Conservation (phyloP, 805 yeast genomes). For the Jamesozyma hellenica region DNA sequence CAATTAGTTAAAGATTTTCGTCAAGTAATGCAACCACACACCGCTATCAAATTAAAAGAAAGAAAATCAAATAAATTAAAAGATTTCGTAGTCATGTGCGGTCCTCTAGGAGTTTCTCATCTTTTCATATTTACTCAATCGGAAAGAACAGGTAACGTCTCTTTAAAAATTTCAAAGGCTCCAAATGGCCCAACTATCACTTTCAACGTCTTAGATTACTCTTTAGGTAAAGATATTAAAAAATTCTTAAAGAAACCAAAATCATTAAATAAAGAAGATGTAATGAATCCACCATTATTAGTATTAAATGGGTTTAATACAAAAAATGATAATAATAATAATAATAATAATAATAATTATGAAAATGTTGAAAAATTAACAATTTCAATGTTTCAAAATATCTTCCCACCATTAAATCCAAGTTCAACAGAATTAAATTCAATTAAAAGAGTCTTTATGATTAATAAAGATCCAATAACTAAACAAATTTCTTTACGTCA, state of each 20-base stretch:
- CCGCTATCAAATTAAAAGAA: slow-evolving; percentile 81
- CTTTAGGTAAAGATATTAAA: slow-evolving; percentile 72
- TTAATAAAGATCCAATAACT: slow-evolving; percentile 61
- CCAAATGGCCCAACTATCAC: slow-evolving; percentile 93
- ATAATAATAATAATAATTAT: slow-evolving; percentile 11
- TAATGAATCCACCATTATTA: slow-evolving; percentile 71
- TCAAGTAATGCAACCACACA: slow-evolving; percentile 89
- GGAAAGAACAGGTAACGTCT: slow-evolving; percentile 65
- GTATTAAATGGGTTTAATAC: slow-evolving; percentile 80
- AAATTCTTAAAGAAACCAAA: slow-evolving; percentile 67
- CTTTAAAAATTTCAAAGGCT: slow-evolving; percentile 73
- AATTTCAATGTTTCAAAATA: slow-evolving; percentile 85
- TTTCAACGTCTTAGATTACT: slow-evolving; percentile 66
- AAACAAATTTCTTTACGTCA: slow-evolving; percentile 80
- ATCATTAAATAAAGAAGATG: slow-evolving; percentile 61
- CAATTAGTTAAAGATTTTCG: slow-evolving; percentile 85
- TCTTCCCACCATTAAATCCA: slow-evolving; percentile 92
- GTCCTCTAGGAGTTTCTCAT: slow-evolving; percentile 89
- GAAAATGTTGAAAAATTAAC: slow-evolving; percentile 67
- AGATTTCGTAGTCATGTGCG: slow-evolving; percentile 97
- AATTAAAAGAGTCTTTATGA: slow-evolving; percentile 76
- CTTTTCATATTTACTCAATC: slow-evolving; percentile 79
- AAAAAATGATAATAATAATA: slow-evolving; percentile 8
- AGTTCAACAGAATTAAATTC: slow-evolving; percentile 61
- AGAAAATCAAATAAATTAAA: slow-evolving; percentile 77